Base-by-base conservation (phyloP, 176 grass and related monocot species). In the Sorghum bicolor region DNA sequence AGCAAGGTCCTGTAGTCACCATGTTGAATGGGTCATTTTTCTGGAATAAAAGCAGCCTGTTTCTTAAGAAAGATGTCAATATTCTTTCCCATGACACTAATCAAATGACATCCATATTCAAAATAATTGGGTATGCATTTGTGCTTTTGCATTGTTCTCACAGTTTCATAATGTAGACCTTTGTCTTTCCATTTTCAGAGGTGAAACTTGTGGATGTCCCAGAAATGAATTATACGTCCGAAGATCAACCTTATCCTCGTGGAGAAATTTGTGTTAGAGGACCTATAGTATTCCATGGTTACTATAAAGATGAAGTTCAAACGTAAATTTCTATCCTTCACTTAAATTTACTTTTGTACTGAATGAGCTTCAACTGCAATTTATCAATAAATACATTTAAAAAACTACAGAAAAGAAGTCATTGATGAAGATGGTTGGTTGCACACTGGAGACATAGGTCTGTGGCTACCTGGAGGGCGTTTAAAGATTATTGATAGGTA, bases 221-320 rank as follows among this genome's bases (percentile, higher is more conserved):
- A 68, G 96, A 98, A 91, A 98, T 98, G 96, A 98, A 92, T 80
- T 98, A 98, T 83, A 91, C 89, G 17, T 90, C 92, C 20, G 91
- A 98, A 8, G 96, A 98, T 88, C 76, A 93, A 77, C 96, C 93
- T 70, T 87, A 93, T 92, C 87, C 92, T 67, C 92, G 93, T 76
- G 96, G 96, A 80, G 96, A 98, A 95, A 98, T 98, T 92, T 98
- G 96, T 90, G 93, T 90, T 50, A 88, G 96, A 65, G 96, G 93
- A 22, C 91, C 91, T 89, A 93, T 44, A 79, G 67, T 98, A 82
- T 99, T 98, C 57, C 83, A 14, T 64, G 91, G 96, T 26, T 98
- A 98, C 83, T 92, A 88, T 57, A 93, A 98, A 76, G 96, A 98
- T 72, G 93, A 98, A 87, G 55, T 81, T 12, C 96, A 95, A 77